These are phyloP conservation scores for Leccinum broughii DNA, from an alignment of 768 basidiomycete species.

Conservation along the genomic window DNA sequence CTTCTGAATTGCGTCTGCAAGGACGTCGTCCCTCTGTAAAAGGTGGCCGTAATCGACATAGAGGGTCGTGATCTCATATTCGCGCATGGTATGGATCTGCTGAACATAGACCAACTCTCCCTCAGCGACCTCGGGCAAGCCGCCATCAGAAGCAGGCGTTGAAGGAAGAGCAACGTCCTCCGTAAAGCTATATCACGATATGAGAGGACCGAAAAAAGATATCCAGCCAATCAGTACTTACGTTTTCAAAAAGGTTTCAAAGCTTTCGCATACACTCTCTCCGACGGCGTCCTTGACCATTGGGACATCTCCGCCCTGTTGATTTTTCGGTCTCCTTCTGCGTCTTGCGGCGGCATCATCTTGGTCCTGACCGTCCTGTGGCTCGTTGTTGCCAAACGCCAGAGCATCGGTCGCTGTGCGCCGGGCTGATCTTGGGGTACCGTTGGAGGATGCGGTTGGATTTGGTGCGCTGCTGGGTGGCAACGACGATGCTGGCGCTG, in stretches of 20 bases:
- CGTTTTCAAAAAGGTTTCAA: constrained; percentile 91
- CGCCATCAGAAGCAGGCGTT: constrained; percentile 78
- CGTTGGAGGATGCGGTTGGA: constrained; percentile 39
- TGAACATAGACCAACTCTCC: constrained; percentile 82
- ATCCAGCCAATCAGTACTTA: constrained; percentile 40
- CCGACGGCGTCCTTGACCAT: constrained; percentile 93
- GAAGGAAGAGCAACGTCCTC: constrained; percentile 76
- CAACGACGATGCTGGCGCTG: constrained; percentile 53
- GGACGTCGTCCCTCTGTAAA: constrained; percentile 85
- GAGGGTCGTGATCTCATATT: constrained; percentile 91
- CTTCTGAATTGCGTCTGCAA: constrained; percentile 89
- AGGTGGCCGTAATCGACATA: constrained; percentile 96
- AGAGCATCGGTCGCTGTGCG: constrained; percentile 53
- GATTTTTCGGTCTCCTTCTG: constrained; percentile 43
- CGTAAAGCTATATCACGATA: constrained; percentile 63
- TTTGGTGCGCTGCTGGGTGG: constrained; percentile 51
- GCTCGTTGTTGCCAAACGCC: constrained; percentile 54
- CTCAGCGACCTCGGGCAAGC: constrained; percentile 51
- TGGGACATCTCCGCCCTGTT: constrained; percentile 68
- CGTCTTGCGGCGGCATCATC: constrained; percentile 45
- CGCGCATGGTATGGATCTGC: constrained; percentile 93
- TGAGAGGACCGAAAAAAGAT: constrained; percentile 1
- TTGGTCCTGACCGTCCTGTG: constrained; percentile 38
- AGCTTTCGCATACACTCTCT: constrained; percentile 90
- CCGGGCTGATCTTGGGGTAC: constrained; percentile 33